Conservation (phyloP, 768 basidiomycete species). For the Pisolithus microcarpus region DNA sequence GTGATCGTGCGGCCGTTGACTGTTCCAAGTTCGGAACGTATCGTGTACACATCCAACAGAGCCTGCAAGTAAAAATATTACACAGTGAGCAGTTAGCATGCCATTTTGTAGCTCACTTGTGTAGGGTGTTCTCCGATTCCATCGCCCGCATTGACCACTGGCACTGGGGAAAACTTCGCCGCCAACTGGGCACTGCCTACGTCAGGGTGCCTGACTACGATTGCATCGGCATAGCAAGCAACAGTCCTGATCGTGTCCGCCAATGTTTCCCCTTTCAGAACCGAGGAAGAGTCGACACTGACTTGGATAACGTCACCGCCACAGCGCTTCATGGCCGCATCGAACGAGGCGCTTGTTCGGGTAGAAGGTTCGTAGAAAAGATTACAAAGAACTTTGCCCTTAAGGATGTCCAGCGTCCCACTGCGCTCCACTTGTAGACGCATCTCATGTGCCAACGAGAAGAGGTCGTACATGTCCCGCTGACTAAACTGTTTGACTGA, state of each 20-base stretch:
- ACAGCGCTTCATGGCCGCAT: conserved; percentile 97
- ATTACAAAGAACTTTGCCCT: conserved; percentile 85
- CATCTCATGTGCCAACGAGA: conserved; percentile 95
- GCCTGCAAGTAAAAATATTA: conserved; percentile 39
- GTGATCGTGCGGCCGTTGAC: conserved; percentile 95
- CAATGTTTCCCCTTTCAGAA: conserved; percentile 88
- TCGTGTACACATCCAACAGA: conserved; percentile 84
- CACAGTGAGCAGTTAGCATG: neutral
- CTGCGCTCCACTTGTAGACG: conserved; percentile 90
- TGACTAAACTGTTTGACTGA: conserved; percentile 90
- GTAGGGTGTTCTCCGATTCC: conserved; percentile 97
- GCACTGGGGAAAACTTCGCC: conserved; percentile 94
- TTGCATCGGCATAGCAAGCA: conserved; percentile 90
- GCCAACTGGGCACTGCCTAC: conserved; percentile 91
- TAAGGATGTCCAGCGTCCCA: conserved; percentile 81
- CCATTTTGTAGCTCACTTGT: conserved; percentile 48
- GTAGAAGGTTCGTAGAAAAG: conserved; percentile 98
- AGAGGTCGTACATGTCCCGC: conserved; percentile 87
- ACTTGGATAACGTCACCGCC: conserved; percentile 93
- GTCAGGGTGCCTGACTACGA: conserved; percentile 91
- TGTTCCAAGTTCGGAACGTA: conserved; percentile 95
- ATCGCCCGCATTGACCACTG: conserved; percentile 95
- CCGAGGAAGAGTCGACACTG: conserved; percentile 74
- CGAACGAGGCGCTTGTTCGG: conserved; percentile 91
- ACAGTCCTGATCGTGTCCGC: conserved; percentile 92